These are phyloP conservation scores for Crithidia bombi DNA, from an alignment of 208 protist species.

Conservation along the genomic window DNA sequence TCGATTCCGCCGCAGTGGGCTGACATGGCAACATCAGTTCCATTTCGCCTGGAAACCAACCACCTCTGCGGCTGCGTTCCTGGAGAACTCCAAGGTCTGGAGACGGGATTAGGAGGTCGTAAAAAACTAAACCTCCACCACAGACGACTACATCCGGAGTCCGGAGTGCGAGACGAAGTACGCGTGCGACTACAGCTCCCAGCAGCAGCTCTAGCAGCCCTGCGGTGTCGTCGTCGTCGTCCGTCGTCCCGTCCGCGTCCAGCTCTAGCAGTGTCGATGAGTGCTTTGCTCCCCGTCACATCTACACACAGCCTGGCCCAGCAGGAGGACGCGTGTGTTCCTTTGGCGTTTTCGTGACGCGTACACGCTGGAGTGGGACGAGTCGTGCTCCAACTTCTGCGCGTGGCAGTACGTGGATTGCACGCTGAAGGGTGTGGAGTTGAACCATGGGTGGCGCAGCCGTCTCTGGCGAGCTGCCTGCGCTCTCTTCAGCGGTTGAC, in stretches of 20 bases:
- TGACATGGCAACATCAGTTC: background rate
- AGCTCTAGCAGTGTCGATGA: background rate
- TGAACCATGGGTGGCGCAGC: background rate
- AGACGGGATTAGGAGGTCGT: background rate
- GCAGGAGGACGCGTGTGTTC: conserved; percentile 10
- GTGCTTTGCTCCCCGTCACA: background rate
- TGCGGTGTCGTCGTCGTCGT: conserved; percentile 10
- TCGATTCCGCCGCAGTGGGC: conserved; percentile 2
- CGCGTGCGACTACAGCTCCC: background rate
- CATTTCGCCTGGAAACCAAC: conserved; percentile 6
- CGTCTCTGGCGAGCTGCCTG: background rate
- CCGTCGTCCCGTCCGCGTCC: background rate
- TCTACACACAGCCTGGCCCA: conserved; percentile 1
- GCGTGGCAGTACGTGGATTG: conserved; percentile 12
- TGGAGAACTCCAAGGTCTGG: background rate
- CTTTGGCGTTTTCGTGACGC: background rate
- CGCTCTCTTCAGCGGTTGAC: background rate
- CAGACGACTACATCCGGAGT: background rate
- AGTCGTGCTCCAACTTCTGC: conserved; percentile 20
- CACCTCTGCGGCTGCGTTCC: conserved; percentile 6
- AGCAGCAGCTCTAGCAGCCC: conserved; percentile 9
- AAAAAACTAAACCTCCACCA: background rate
- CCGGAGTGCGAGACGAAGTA: background rate
- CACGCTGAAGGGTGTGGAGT: background rate
- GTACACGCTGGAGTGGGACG: background rate